These are phyloP conservation scores for Arthroderma uncinatum DNA, from an alignment of 2,329 filamentous ascomycete species.

Conservation along the genomic window DNA sequence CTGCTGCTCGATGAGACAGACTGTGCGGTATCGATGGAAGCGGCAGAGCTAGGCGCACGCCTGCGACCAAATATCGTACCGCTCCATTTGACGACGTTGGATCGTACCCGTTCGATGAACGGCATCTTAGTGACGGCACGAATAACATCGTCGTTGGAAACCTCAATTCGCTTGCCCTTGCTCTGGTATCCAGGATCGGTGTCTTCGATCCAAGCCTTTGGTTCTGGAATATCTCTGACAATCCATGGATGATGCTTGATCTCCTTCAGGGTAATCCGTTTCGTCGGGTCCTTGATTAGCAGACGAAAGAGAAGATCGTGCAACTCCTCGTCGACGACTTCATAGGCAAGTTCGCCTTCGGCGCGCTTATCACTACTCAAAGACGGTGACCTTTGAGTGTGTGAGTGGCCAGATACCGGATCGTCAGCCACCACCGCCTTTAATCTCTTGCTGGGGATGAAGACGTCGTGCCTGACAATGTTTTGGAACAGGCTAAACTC, in stretches of 20 bases:
- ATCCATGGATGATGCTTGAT: constrained; percentile 95
- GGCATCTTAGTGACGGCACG: constrained; percentile 81
- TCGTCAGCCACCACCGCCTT: constrained; percentile 49
- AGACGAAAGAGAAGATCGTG: constrained; percentile 68
- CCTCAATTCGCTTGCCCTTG: constrained; percentile 76
- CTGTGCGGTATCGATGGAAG: constrained; percentile 43
- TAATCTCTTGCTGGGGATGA: constrained; percentile 73
- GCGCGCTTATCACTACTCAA: constrained; percentile 53
- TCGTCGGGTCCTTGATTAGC: constrained; percentile 76
- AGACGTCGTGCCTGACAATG: constrained; percentile 86
- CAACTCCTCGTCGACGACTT: constrained; percentile 70
- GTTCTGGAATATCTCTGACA: constrained; percentile 62
- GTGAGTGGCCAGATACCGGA: constrained; percentile 13
- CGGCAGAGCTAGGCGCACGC: constrained; percentile 45
- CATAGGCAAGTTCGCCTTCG: constrained; percentile 70
- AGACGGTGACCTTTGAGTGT: constrained; percentile 36
- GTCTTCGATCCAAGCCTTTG: constrained; percentile 77
- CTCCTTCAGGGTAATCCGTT: constrained; percentile 78
- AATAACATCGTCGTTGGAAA: constrained; percentile 82
- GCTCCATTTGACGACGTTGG: constrained; percentile 59
- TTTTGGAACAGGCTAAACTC: constrained; percentile 85
- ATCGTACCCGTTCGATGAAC: constrained; percentile 72
- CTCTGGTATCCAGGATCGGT: constrained; percentile 73
- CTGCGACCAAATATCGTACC: constrained; percentile 42
- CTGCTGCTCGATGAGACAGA: constrained; percentile 45